Conservation (phyloP, 2,329 filamentous ascomycete species). For the Chrysosphaeria jannelii region DNA sequence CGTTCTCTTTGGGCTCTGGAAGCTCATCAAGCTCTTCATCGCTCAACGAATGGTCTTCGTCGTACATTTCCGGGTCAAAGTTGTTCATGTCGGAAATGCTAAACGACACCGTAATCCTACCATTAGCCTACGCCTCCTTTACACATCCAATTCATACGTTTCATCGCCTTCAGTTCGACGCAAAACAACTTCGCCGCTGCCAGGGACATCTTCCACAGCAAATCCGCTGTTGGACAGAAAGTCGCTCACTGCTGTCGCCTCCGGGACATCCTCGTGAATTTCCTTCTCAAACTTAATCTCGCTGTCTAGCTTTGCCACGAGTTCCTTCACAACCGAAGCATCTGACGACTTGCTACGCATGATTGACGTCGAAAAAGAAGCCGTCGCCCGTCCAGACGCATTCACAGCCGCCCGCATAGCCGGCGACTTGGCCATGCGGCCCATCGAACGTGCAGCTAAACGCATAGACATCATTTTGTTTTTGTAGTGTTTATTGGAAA, state of each 20-base stretch:
- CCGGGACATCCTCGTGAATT: constrained; percentile 39
- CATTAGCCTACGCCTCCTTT: background rate
- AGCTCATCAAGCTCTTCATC: constrained; percentile 20
- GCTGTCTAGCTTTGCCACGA: constrained; percentile 58
- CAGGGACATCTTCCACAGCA: constrained; percentile 51
- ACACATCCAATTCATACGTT: constrained; percentile 25
- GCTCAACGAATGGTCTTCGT: constrained; percentile 21
- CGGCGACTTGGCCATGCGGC: too few relatives aligned
- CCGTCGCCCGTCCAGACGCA: too few relatives aligned
- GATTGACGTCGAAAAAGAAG: background rate
- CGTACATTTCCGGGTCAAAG: constrained; percentile 26
- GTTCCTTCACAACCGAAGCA: constrained; percentile 7
- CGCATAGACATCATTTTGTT: too few relatives aligned
- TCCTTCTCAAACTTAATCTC: constrained; percentile 66
- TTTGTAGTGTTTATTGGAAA: too few relatives aligned
- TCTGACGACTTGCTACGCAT: background rate
- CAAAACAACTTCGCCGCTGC: constrained; percentile 67
- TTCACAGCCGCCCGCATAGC: too few relatives aligned
- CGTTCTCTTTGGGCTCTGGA: too few relatives aligned
- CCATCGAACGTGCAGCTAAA: too few relatives aligned
- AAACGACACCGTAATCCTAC: constrained; percentile 38
- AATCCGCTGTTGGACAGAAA: constrained; percentile 69
- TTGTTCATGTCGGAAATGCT: constrained; percentile 57
- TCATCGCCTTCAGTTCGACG: constrained; percentile 64
- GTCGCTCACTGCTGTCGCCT: constrained; percentile 54